phyloP scores from a whole-genome alignment of 192 early-diverging fungal species.

The Lunasporangiospora selenospora region DNA sequence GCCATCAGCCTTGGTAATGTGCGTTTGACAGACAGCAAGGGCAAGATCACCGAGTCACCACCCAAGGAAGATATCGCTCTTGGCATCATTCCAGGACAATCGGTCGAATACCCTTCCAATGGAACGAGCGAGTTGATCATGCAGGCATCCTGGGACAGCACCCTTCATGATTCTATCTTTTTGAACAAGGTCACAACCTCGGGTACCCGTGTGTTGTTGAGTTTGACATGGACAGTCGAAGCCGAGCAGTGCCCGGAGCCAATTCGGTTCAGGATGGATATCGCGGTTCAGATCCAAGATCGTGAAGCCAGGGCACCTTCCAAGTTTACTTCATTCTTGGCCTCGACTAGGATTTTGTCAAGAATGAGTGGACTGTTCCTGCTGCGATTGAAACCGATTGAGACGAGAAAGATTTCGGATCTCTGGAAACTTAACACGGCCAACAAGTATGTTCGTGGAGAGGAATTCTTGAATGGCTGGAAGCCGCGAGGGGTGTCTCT shows the following conservation, averaged over 20 bases:
- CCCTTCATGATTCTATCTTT: constrained; percentile 69
- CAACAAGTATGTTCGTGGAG: constrained; percentile 73
- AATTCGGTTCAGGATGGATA: constrained; percentile 62
- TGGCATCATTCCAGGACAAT: constrained; percentile 54
- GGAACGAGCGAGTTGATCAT: constrained; percentile 67
- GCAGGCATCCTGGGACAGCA: constrained; percentile 77
- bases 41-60: constrained; percentile 58
- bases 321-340: constrained; percentile 48
- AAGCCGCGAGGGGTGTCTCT: constrained; percentile 72
- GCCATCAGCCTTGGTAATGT: constrained; percentile 55
- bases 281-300: constrained; percentile 65
- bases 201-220: constrained; percentile 64
- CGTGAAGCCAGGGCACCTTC: constrained; percentile 59
- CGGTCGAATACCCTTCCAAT: constrained; percentile 57
- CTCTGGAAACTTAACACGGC: constrained; percentile 75
- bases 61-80: constrained; percentile 58
- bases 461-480: constrained; percentile 72
- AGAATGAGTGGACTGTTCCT: constrained; percentile 65
- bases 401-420: constrained; percentile 57
- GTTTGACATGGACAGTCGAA: constrained; percentile 60
- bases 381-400: constrained; percentile 63
- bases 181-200: constrained; percentile 68
- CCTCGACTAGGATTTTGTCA: constrained; percentile 45
- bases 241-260: constrained; percentile 64
- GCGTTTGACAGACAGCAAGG: constrained; percentile 64